A percentile compares a stretch with the other conserved stretches of the same genome.
Evolutionary conservation across 2,329 filamentous ascomycete genomes (phyloP).

Genomic region (Neofusicoccum kwambonambiense): DNA sequence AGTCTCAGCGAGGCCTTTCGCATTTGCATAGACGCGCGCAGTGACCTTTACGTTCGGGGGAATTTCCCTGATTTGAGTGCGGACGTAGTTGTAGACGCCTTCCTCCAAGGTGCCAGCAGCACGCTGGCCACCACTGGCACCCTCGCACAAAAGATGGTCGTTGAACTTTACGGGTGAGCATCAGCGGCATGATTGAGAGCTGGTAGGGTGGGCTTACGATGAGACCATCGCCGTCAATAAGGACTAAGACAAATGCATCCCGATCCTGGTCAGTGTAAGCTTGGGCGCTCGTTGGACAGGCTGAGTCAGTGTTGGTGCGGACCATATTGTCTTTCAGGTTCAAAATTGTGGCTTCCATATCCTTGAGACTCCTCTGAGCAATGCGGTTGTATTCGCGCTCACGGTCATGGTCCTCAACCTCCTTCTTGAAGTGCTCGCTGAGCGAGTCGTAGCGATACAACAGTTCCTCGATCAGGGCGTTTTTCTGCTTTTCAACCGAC

Average conservation of each 20-base stretch:
- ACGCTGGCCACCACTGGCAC: constrained; percentile 52
- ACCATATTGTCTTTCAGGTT: constrained; percentile 30
- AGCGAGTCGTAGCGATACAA: constrained; percentile 41
- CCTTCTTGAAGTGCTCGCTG: constrained; percentile 29
- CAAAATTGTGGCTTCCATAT: constrained; percentile 23
- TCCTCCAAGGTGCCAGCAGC: constrained; percentile 52
- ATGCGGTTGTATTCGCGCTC: constrained; percentile 25
- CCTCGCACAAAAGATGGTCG: constrained; percentile 50
- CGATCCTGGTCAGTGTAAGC: constrained; percentile 6
- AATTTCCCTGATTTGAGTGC: constrained; percentile 30
- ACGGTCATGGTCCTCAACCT: constrained; percentile 27
- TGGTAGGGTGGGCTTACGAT: constrained; percentile 30
- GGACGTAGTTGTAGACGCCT: constrained; percentile 45
- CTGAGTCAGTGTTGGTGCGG: constrained; percentile 4
- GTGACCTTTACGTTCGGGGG: constrained; percentile 48
- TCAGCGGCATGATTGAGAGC: neutral
- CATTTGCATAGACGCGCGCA: constrained; percentile 54
- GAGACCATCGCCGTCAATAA: constrained; percentile 58
- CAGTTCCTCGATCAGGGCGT: constrained; percentile 39
- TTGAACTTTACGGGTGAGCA: constrained; percentile 38
- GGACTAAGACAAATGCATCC: constrained; percentile 50
- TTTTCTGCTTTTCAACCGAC: constrained; percentile 31
- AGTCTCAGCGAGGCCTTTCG: constrained; percentile 50
- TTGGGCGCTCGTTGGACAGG: constrained; percentile 13
- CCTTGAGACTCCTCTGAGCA: constrained; percentile 27